Conservation (phyloP, 2,329 filamentous ascomycete genomes). For the Penicillium fuscoglaucum region DNA sequence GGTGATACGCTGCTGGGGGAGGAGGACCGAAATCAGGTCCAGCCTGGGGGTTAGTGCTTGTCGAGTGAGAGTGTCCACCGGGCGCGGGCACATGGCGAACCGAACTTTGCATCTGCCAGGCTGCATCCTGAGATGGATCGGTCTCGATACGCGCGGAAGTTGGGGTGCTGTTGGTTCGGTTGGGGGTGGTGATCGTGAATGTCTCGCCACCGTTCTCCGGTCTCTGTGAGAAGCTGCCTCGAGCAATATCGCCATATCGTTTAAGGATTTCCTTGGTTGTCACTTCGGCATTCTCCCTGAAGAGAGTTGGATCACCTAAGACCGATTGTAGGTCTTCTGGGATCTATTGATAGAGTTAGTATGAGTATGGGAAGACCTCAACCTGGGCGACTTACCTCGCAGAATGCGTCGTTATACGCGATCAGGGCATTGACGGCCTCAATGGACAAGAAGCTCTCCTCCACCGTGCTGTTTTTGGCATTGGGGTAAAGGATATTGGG, state of each 20-base stretch:
- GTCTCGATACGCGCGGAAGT: slow-evolving; percentile 72
- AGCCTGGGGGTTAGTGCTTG: slow-evolving; percentile 27
- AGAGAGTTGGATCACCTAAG: slow-evolving; percentile 77
- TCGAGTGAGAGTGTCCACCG: slow-evolving; percentile 35
- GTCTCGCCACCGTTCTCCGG: slow-evolving; percentile 55
- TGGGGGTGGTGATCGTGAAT: slow-evolving; percentile 46
- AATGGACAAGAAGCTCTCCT: slow-evolving; percentile 89
- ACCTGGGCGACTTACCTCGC: slow-evolving; percentile 70
- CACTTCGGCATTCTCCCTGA: slow-evolving; percentile 79
- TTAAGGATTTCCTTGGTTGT: slow-evolving; percentile 97
- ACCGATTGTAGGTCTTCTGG: slow-evolving; percentile 88
- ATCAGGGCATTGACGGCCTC: slow-evolving; percentile 91
- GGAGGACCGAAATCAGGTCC: slow-evolving; percentile 30
- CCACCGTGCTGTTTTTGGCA: slow-evolving; percentile 69
- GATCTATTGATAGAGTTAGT: slow-evolving; percentile 59
- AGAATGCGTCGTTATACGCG: slow-evolving; percentile 92
- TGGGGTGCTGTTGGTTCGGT: slow-evolving; percentile 42
- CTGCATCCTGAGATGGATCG: slow-evolving; percentile 69
- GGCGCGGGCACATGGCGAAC: slow-evolving; percentile 69
- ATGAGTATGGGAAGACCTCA: background rate
- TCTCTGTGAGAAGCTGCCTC: slow-evolving; percentile 60
- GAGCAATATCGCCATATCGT: slow-evolving; percentile 81
- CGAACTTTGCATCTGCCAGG: slow-evolving; percentile 80
- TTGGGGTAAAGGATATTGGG: slow-evolving; percentile 86
- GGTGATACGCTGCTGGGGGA: slow-evolving; percentile 30